phyloP scores from a whole-genome alignment of 2,329 filamentous ascomycete species.

The Colletotrichum sp. region DNA sequence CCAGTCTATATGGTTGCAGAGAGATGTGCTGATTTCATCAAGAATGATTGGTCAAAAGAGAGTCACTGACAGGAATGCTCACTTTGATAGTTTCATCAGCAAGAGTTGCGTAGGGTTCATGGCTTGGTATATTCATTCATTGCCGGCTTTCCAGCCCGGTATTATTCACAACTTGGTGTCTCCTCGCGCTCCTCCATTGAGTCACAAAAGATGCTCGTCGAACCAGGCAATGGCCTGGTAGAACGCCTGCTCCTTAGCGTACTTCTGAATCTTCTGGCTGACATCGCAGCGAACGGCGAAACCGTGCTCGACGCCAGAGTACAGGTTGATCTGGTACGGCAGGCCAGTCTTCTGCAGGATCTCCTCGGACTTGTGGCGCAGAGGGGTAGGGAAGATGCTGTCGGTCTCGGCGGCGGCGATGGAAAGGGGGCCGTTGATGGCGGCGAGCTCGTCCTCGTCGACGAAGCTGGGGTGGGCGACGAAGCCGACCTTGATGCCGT shows the following conservation, averaged over 20 bases:
- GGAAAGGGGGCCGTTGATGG: constrained; percentile 70
- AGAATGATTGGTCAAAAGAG: constrained; percentile 14
- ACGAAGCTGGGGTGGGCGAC: constrained; percentile 81
- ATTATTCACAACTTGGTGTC: not conserved
- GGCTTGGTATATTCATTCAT: not conserved
- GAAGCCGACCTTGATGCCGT: constrained; percentile 73
- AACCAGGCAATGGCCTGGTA: constrained; percentile 81
- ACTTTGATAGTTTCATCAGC: not conserved
- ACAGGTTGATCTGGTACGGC: constrained; percentile 80
- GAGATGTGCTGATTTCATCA: constrained; percentile 33
- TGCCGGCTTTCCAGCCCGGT: not conserved
- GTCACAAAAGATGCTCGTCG: constrained; percentile 58
- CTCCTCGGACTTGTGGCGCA: constrained; percentile 69
- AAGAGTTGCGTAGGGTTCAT: not conserved
- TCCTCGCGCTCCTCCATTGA: not conserved
- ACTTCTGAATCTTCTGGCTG: constrained; percentile 62
- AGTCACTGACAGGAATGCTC: not conserved
- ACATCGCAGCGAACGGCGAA: constrained; percentile 75
- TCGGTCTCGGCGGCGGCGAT: constrained; percentile 71
- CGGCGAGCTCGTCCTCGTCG: constrained; percentile 66
- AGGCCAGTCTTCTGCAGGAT: constrained; percentile 61
- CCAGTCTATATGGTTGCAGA: constrained; percentile 34
- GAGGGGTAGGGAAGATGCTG: constrained; percentile 66
- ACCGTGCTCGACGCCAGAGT: constrained; percentile 73
- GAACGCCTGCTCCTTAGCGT: constrained; percentile 83